These are phyloP conservation scores for Lepidium sativum DNA, from an alignment of 345 rosid species.

Conservation along the genomic window DNA sequence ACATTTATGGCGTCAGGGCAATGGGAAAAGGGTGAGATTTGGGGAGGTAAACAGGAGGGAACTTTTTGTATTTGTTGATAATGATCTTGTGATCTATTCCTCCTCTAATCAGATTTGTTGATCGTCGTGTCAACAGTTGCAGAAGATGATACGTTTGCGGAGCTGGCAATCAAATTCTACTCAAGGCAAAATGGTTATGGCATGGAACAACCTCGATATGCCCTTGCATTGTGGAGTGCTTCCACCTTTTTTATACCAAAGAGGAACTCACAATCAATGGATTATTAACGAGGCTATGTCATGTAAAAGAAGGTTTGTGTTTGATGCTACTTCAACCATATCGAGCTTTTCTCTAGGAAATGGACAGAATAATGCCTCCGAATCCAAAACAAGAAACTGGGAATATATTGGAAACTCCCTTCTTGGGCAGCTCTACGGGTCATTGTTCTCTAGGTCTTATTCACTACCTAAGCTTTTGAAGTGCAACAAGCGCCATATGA, in stretches of 20 bases:
- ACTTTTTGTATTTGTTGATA: not conserved
- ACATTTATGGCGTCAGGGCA: slow-evolving; percentile 45
- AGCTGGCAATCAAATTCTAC: slow-evolving; percentile 31
- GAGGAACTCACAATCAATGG: slow-evolving; percentile 62
- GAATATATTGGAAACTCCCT: slow-evolving; percentile 61
- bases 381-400: slow-evolving; percentile 47
- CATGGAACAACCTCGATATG: slow-evolving; percentile 57
- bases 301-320: slow-evolving; percentile 56
- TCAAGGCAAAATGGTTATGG: slow-evolving; percentile 49
- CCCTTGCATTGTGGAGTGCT: slow-evolving; percentile 65
- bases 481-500: slow-evolving; percentile 41
- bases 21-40: slow-evolving; percentile 36
- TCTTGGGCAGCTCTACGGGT: slow-evolving; percentile 61
- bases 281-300: slow-evolving; percentile 57
- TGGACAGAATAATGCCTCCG: slow-evolving; percentile 14
- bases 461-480: slow-evolving; percentile 47
- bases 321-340: slow-evolving; percentile 68
- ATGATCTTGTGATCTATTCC: not conserved
- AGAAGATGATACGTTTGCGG: slow-evolving; percentile 40
- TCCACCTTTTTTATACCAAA: slow-evolving; percentile 79
- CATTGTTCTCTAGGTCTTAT: slow-evolving; percentile 41
- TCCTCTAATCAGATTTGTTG: slow-evolving; percentile 16
- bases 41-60: slow-evolving; percentile 49
- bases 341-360: slow-evolving; percentile 38
- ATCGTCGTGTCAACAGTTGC: slow-evolving; percentile 50